Conservation (phyloP, 1,284 basidiomycete genomes). For the Tetrapyrgos nigripes region DNA sequence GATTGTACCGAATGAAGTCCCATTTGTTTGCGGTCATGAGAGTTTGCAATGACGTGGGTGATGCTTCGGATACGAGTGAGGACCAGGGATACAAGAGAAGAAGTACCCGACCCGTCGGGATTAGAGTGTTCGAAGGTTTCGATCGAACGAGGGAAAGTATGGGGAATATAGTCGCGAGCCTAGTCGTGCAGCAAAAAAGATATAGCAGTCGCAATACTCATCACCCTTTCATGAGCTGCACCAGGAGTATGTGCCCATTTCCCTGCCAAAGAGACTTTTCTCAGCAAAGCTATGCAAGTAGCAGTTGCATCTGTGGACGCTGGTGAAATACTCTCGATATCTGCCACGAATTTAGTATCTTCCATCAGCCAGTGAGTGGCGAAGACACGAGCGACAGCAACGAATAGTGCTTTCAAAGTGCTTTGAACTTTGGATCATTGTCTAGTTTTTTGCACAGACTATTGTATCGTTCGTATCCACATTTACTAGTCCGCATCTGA, state of each 20-base stretch:
- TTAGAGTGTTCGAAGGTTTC: slow-evolving; percentile 18
- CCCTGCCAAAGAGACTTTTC: slow-evolving; percentile 58
- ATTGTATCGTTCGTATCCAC: slow-evolving; percentile 32
- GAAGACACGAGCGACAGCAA: slow-evolving; percentile 67
- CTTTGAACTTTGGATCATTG: slow-evolving; percentile 53
- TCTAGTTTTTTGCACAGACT: slow-evolving; percentile 52
- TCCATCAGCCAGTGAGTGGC: slow-evolving; percentile 52
- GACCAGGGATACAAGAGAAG: slow-evolving; percentile 52
- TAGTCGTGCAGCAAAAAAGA: slow-evolving; percentile 54
- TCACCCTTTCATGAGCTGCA: slow-evolving; percentile 63
- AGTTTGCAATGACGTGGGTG: slow-evolving; percentile 56
- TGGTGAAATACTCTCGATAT: slow-evolving; percentile 33
- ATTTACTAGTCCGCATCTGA: slow-evolving; percentile 20
- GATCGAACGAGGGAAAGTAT: slow-evolving; percentile 21
- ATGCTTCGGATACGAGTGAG: slow-evolving; percentile 60
- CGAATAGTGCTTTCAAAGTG: too few species aligned
- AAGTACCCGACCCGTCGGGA: slow-evolving; percentile 15
- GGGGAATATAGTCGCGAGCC: slow-evolving; percentile 27
- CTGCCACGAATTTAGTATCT: slow-evolving; percentile 49
- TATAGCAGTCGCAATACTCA: slow-evolving; percentile 70
- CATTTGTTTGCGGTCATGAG: slow-evolving; percentile 68
- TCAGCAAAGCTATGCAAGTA: slow-evolving; percentile 37
- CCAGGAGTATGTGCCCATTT: slow-evolving; percentile 76
- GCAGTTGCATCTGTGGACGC: slow-evolving; percentile 35
- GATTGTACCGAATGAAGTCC: slow-evolving; percentile 59